phyloP scores from a whole-genome alignment of 441 rosid species.

The Euphorbia neoarborescens region DNA sequence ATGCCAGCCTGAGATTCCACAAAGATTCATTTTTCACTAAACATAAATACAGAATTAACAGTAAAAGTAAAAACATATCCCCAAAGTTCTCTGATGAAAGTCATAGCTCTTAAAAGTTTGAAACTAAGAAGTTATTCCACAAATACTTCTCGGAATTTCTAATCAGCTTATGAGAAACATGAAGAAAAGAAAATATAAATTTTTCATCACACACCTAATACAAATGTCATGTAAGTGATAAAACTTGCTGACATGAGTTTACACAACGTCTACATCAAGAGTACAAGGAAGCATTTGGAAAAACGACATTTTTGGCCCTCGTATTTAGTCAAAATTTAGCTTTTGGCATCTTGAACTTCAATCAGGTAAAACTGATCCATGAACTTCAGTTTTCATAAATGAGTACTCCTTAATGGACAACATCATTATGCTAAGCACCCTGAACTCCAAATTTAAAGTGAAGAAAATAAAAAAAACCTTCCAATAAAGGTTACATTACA shows the following conservation, averaged over 20 bases:
- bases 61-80: neutral
- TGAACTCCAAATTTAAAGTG: too few species aligned
- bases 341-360: neutral
- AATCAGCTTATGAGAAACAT: neutral
- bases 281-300: too few species aligned
- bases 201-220: neutral
- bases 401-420: neutral
- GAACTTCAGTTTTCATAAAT: neutral
- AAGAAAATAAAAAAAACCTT: neutral
- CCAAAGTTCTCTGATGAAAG: neutral
- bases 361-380: neutral
- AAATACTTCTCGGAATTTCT: neutral
- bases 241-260: neutral
- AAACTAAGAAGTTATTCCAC: neutral
- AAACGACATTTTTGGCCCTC: too few species aligned
- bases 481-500: neutral
- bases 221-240: neutral
- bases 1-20: conserved; percentile 65
- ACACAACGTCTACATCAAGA: neutral
- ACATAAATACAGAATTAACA: neutral
- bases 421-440: neutral
- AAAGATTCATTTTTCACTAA: neutral
- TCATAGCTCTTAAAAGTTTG: neutral
- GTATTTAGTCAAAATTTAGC: neutral
- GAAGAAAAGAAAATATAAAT: neutral